A percentile compares a stretch with the other conserved stretches of the same genome.
Evolutionary conservation across 2,329 filamentous ascomycete genomes (phyloP).

Genomic region (Talaromyces piceae): DNA sequence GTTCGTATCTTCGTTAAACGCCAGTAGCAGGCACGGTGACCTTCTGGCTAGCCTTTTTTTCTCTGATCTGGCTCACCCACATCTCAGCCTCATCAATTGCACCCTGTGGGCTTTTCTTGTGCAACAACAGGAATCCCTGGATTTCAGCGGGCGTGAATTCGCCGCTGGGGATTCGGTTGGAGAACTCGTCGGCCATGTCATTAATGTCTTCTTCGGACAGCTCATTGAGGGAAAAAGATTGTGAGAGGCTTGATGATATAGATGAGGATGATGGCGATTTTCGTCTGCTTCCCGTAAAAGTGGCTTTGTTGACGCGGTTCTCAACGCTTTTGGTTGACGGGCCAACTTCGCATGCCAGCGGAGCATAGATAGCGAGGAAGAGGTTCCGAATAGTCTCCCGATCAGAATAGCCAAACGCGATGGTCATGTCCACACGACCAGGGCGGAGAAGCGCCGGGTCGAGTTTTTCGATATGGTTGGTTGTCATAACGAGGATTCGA

Average conservation of each 20-base stretch:
- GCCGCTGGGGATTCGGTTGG: slow-evolving; percentile 22
- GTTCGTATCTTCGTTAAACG: not conserved
- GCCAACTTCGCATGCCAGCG: slow-evolving; percentile 22
- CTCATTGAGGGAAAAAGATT: slow-evolving; percentile 4
- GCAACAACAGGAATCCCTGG: slow-evolving; percentile 33
- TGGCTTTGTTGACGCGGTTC: not conserved
- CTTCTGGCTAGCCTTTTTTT: slow-evolving; percentile 17
- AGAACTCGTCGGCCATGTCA: slow-evolving; percentile 24
- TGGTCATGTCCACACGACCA: slow-evolving; percentile 58
- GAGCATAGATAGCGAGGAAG: slow-evolving; percentile 32
- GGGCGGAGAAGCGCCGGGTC: slow-evolving; percentile 59
- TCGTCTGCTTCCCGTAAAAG: not conserved
- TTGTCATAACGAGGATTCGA: slow-evolving; percentile 66
- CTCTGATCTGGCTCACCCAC: slow-evolving; percentile 23
- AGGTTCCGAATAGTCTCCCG: slow-evolving; percentile 30
- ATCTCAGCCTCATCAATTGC: slow-evolving; percentile 24
- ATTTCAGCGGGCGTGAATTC: slow-evolving; percentile 36
- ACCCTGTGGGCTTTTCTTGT: slow-evolving; percentile 25
- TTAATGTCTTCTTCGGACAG: slow-evolving; percentile 15
- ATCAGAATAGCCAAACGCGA: slow-evolving; percentile 46
- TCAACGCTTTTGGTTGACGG: not conserved
- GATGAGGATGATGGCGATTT: slow-evolving; percentile 1
- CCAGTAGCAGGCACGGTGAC: not conserved
- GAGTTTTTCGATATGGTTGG: slow-evolving; percentile 58
- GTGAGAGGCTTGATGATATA: not conserved